These are phyloP conservation scores for Iris pallida DNA, from an alignment of 116 monocot species.

Conservation along the genomic window DNA sequence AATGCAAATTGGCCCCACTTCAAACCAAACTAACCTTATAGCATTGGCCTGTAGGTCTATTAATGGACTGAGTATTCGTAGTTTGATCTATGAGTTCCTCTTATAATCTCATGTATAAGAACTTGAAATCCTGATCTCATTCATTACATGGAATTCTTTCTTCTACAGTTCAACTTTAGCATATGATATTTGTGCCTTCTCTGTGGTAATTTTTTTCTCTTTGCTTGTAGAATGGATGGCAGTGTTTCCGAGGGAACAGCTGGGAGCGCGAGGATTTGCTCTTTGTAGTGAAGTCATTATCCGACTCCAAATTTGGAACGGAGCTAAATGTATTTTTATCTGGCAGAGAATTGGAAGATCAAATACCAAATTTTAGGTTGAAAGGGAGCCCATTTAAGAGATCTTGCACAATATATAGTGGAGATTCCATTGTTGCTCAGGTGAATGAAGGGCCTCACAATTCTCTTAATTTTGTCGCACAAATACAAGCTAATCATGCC, in stretches of 20 bases:
- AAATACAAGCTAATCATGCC: too few relatives aligned
- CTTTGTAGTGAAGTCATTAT: conserved; percentile 32
- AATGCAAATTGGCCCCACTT: too few relatives aligned
- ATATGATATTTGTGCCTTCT: too few relatives aligned
- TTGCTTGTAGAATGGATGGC: conserved; percentile 50
- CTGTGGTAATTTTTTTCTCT: background rate
- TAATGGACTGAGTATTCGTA: too few relatives aligned
- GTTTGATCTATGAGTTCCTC: too few relatives aligned
- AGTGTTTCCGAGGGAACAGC: conserved; percentile 46
- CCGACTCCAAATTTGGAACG: conserved; percentile 19
- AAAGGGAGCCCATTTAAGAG: conserved; percentile 59
- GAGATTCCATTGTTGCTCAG: conserved; percentile 58
- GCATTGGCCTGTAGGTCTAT: too few relatives aligned
- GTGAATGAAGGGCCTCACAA: conserved; percentile 20
- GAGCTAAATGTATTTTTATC: conserved; percentile 46
- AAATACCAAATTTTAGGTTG: conserved; percentile 27
- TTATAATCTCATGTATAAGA: too few relatives aligned
- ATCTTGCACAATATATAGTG: conserved; percentile 63
- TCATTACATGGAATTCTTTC: too few relatives aligned
- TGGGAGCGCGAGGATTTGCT: conserved; percentile 35
- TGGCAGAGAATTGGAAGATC: conserved; percentile 12
- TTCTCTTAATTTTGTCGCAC: too few relatives aligned
- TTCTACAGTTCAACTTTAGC: too few relatives aligned
- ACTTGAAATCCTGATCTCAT: too few relatives aligned
- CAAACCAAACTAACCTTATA: too few relatives aligned